phyloP scores from a whole-genome alignment of 306 rosid genomes.

The Elaeagnus macrophylla region DNA sequence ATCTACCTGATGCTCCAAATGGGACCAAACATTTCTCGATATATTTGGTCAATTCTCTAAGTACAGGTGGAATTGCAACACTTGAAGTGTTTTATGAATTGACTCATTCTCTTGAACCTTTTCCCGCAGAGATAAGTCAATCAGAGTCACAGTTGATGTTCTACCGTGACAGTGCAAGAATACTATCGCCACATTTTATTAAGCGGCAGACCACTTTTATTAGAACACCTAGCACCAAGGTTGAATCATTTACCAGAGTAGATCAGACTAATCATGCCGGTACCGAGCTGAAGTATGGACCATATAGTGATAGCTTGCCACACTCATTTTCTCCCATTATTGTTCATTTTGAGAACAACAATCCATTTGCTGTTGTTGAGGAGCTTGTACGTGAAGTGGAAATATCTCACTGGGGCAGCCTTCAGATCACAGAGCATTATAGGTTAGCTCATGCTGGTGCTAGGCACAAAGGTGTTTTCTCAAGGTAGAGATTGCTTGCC shows the following conservation, averaged over 20 bases:
- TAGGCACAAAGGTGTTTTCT: slow-evolving; percentile 84
- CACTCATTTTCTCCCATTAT: slow-evolving; percentile 74
- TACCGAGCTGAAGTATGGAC: slow-evolving; percentile 77
- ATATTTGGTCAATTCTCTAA: slow-evolving; percentile 49
- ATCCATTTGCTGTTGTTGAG: slow-evolving; percentile 86
- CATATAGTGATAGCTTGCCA: slow-evolving; percentile 53
- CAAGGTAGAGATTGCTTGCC: slow-evolving; percentile 47
- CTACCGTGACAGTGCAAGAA: slow-evolving; percentile 73
- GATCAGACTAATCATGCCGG: slow-evolving; percentile 66
- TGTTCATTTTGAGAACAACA: slow-evolving; percentile 90
- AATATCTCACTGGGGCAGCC: slow-evolving; percentile 95
- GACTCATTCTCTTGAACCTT: slow-evolving; percentile 81
- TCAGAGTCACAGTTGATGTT: slow-evolving; percentile 87
- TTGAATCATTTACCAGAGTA: slow-evolving; percentile 76
- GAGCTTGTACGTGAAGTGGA: slow-evolving; percentile 95
- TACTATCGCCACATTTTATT: slow-evolving; percentile 77
- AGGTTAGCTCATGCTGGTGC: slow-evolving; percentile 78
- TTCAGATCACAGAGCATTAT: slow-evolving; percentile 83
- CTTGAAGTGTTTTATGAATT: slow-evolving; percentile 72
- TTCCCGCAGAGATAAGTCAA: slow-evolving; percentile 85
- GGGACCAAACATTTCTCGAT: slow-evolving; percentile 59
- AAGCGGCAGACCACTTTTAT: slow-evolving; percentile 77
- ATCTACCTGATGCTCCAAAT: slow-evolving; percentile 66
- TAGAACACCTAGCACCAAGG: slow-evolving; percentile 64
- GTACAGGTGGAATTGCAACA: slow-evolving; percentile 52